phyloP scores from a whole-genome alignment of 441 rosid species.

The Erysimum pusillum region DNA sequence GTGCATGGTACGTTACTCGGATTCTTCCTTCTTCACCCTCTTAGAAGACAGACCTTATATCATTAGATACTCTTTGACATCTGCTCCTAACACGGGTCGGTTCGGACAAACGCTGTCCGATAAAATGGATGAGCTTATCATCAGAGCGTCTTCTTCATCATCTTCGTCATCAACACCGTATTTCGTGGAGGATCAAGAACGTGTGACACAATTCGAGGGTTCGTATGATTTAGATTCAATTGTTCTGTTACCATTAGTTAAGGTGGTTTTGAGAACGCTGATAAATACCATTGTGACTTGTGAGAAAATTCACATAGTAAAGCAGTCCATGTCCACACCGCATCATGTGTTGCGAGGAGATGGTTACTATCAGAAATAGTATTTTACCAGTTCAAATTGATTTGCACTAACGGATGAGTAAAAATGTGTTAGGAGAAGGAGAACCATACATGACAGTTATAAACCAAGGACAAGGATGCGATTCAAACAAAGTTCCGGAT shows the following conservation, averaged over 20 bases:
- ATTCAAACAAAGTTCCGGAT: not conserved
- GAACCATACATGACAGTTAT: not conserved
- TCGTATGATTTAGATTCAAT: not conserved
- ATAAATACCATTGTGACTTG: too few relatives aligned
- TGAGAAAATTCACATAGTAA: too few relatives aligned
- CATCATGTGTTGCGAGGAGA: too few relatives aligned
- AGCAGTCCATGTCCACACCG: too few relatives aligned
- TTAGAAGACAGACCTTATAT: not conserved
- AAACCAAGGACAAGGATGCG: not conserved
- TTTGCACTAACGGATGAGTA: not conserved
- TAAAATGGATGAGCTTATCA: constrained; percentile 13
- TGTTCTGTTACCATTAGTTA: too few relatives aligned
- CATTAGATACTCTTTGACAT: not conserved
- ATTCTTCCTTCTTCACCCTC: not conserved
- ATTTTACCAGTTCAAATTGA: too few relatives aligned
- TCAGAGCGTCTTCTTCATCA: not conserved
- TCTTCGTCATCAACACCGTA: not conserved
- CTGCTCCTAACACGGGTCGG: not conserved
- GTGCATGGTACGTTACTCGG: constrained; percentile 35
- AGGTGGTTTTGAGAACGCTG: too few relatives aligned
- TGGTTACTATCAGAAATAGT: too few relatives aligned
- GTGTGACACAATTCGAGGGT: not conserved
- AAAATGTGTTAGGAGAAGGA: not conserved
- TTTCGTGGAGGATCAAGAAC: constrained; percentile 3
- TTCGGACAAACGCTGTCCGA: not conserved